Percentiles rank a stretch among this genome's conserved stretches.
phyloP scores from a whole-genome alignment of 306 rosid genomes.

The Casuarina glauca region DNA sequence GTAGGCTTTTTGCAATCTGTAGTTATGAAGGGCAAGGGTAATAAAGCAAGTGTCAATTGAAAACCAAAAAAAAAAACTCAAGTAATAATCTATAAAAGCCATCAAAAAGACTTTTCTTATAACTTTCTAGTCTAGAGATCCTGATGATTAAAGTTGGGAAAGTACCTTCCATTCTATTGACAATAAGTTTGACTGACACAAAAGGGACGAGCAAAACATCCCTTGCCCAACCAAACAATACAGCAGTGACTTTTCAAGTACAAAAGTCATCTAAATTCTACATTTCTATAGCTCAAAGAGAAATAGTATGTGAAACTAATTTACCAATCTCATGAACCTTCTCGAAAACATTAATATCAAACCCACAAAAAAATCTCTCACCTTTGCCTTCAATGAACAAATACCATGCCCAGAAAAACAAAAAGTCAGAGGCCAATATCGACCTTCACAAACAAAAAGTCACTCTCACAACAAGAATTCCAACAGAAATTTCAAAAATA shows the following conservation, averaged over 20 bases:
- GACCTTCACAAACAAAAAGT: not conserved
- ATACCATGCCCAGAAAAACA: not conserved
- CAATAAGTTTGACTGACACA: constrained; percentile 50
- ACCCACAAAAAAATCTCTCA: constrained; percentile 86
- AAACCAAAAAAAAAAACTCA: not conserved
- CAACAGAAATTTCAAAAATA: not conserved
- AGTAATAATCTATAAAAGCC: not conserved
- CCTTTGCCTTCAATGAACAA: constrained; percentile 60
- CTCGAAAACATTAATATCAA: constrained; percentile 87
- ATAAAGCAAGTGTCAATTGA: not conserved
- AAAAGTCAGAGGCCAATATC: not conserved
- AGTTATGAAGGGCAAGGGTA: constrained; percentile 12
- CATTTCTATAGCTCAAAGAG: not conserved
- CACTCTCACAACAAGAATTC: not conserved
- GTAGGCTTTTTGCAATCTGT: constrained; percentile 87
- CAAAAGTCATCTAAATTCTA: constrained; percentile 9
- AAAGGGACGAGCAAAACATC: constrained; percentile 67
- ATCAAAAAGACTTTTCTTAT: not conserved
- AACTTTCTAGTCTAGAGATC: not conserved
- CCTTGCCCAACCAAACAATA: constrained; percentile 48
- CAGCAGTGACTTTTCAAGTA: constrained; percentile 4
- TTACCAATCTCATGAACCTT: constrained; percentile 83
- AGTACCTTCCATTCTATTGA: too few species aligned
- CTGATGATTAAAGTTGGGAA: constrained; percentile 8
- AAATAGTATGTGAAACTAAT: not conserved